Conservation (phyloP, 2,329 filamentous ascomycete genomes). For the Arthrobotrys pseudoclavata region DNA sequence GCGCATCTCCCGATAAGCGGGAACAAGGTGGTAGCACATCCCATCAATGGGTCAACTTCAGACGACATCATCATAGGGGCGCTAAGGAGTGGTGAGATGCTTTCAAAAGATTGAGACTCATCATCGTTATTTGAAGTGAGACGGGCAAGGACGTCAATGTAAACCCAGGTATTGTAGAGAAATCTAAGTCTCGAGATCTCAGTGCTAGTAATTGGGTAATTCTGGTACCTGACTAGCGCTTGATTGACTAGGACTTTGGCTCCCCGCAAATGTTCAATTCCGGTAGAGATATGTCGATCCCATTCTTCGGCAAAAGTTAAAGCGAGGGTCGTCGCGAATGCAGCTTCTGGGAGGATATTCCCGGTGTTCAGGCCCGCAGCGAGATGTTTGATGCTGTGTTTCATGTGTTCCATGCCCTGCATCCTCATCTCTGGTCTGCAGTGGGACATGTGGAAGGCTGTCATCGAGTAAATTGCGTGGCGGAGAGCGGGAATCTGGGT, state of each 20-base stretch:
- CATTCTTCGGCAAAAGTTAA: conserved; percentile 79
- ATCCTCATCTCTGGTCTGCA: conserved; percentile 73
- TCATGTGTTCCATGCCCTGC: conserved; percentile 78
- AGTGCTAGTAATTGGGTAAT: conserved; percentile 67
- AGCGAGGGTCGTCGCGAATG: conserved; percentile 78
- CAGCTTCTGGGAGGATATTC: conserved; percentile 74
- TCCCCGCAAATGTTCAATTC: conserved; percentile 77
- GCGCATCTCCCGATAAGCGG: conserved; percentile 77
- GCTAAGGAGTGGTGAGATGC: conserved; percentile 52
- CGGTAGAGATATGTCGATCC: conserved; percentile 78
- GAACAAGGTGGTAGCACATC: conserved; percentile 77
- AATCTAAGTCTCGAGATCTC: conserved; percentile 74
- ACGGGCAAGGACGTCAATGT: conserved; percentile 79
- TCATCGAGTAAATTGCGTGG: conserved; percentile 78
- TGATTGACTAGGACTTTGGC: conserved; percentile 75
- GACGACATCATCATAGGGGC: conserved; percentile 66
- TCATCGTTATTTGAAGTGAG: conserved; percentile 75
- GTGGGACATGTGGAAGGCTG: conserved; percentile 76
- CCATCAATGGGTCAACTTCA: conserved; percentile 79
- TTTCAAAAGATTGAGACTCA: conserved; percentile 66
- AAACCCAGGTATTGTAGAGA: conserved; percentile 78
- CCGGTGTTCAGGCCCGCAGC: conserved; percentile 71
- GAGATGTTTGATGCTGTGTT: conserved; percentile 74
- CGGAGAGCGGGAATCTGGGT: conserved; percentile 75
- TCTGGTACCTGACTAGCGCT: conserved; percentile 70